Base-by-base conservation (phyloP, 192 early-diverging fungal species). In the Entomortierella parvispora region DNA sequence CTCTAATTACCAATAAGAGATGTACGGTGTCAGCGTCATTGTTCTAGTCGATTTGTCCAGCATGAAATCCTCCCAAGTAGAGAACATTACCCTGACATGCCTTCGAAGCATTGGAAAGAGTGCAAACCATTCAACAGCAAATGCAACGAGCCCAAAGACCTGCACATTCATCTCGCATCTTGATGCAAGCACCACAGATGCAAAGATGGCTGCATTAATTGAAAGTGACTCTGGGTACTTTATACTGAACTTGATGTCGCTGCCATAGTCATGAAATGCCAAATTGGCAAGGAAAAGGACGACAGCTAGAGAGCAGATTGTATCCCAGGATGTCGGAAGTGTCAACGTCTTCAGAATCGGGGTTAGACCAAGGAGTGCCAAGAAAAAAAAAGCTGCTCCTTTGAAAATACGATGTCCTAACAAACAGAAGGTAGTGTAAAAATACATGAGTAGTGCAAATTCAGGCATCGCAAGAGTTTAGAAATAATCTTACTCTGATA, bases 171-270 rank as follows among this genome's bases (percentile, higher is more conserved):
- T 91, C 58, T 87, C 37, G 25, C 98, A 83, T 55, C 94, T 85
- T 4, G 96, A 98, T 0, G 95, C 94, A 18, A 99, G 80, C 11
- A 99, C 82, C 2, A 97, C 94, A 15, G 94, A 94, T 0, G 95
- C 96, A 78, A 97, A 96, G 44, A 98, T 93, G 12, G 94, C 96
- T 0, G 96, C 94, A 76, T 98, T 99, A 29, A 96, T 93, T 22
- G 96, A 95, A 20, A 97, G 83, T 2, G 96, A 95, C 20, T 95
- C 95, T 1, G 96, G 95, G 70, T 83, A 88, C 71, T 87, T 87
- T 47, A 88, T 79, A 56, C 82, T 75, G 54, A 79, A 69, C 65
- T 80, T 48, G 67, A 65, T 84, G 34, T 71, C 67, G 22, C 81
- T 71, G 23, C 82, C 80, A 65, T 95, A 98, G 80, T 99, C 94